Evolutionary conservation across 2,329 filamentous ascomycete species (phyloP), one percentile per base, ranked within the genome.

Genomic region (Diaporthe citri): DNA sequence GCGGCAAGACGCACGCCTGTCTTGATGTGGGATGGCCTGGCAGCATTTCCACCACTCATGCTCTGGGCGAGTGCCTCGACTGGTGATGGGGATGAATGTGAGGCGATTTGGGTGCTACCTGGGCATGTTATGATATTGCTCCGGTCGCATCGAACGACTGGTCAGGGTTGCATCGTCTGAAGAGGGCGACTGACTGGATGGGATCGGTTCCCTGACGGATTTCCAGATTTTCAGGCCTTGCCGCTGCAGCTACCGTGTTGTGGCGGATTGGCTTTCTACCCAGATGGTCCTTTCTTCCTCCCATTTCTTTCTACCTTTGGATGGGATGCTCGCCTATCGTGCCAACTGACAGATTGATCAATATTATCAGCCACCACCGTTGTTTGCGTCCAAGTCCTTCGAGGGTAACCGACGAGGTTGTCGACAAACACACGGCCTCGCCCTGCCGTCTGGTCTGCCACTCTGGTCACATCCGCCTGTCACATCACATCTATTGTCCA

Each of bases 1-100:
- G 46, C n/a, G 64, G 64, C 64, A 69, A 69, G 48, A 69, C 64
- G 10, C 48, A 31, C 25, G 41, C 60, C 60, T 46, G 39, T 62
- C 59, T 13, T 31, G 13, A 43, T 36, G 15, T 13, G 31, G 55
- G 55, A 36, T 59, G 41, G 57, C 57, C 36, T 62, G 25, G 36
- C 39, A n/a, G n/a, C 28, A 46, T 13, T 13, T 25, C 48, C 9
- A 6, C 10, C 48, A 13, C 41, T 15, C 41, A 43, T 43, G 48
- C 48, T n/a, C 36, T 51, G 48, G 48, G 22, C n/a, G 41, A 43
- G 41, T 55, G 51, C 8, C 51, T 55, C 20, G 56, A 15, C 56
- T 60, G 34, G 3, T 31, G 52, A 34, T 34, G 52, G 25, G 17
- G 52, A 34, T 34, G 52, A 25, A 13, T 34, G 52, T 56, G 52